Conservation (phyloP, 495 filamentous ascomycete genomes). For the Hypoxylon intermedium region DNA sequence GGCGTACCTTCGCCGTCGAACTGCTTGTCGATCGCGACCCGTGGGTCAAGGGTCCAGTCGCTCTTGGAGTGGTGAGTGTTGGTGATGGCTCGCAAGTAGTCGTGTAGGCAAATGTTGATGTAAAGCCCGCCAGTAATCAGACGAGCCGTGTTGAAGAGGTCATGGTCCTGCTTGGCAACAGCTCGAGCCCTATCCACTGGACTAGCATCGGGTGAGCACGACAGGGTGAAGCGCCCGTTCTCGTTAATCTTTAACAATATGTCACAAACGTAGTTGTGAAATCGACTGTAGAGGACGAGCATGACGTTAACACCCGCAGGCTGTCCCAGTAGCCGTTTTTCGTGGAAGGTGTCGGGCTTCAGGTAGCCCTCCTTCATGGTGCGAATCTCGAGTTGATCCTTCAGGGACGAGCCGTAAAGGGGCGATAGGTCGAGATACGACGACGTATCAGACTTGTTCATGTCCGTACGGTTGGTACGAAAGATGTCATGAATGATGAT, state of each 20-base stretch:
- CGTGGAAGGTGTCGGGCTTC: constrained; percentile 78
- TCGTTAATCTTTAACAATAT: constrained; percentile 74
- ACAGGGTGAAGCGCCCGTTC: constrained; percentile 69
- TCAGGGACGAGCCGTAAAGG: constrained; percentile 76
- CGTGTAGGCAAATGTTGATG: constrained; percentile 76
- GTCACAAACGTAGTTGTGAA: constrained; percentile 76
- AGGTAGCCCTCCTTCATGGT: constrained; percentile 77
- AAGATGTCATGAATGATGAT: constrained; percentile 81
- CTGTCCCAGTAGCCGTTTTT: constrained; percentile 73
- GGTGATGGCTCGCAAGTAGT: constrained; percentile 82
- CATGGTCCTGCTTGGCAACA: constrained; percentile 72
- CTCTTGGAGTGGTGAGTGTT: constrained; percentile 73
- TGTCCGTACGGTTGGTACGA: constrained; percentile 45
- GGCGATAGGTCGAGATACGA: constrained; percentile 82
- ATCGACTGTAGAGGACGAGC: constrained; percentile 71
- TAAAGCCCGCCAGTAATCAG: constrained; percentile 78
- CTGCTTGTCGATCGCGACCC: constrained; percentile 63
- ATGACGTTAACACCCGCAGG: constrained; percentile 77
- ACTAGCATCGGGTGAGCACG: constrained; percentile 44
- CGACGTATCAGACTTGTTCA: constrained; percentile 61
- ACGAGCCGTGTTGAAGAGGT: constrained; percentile 79
- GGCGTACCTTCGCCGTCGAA: constrained; percentile 62
- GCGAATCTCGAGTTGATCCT: constrained; percentile 72
- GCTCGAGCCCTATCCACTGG: constrained; percentile 60
- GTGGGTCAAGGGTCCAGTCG: constrained; percentile 79